phyloP scores from a whole-genome alignment of 2,329 filamentous ascomycete species.

The Lecanoromycetidae sp. region DNA sequence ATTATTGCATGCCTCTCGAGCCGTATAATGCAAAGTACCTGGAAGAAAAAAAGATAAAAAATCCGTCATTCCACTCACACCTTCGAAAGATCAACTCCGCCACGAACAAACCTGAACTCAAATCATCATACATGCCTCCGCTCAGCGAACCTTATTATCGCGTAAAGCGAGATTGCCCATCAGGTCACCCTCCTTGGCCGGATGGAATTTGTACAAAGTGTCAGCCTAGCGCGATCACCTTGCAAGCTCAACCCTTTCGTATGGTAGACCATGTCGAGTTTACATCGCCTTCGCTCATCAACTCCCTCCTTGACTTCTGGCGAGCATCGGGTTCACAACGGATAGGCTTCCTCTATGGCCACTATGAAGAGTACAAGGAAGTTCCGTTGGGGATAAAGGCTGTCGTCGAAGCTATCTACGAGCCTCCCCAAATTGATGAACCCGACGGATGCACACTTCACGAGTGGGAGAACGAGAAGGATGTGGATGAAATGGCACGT shows the following conservation, averaged over 20 bases:
- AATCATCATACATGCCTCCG: constrained; percentile 90
- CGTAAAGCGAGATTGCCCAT: constrained; percentile 78
- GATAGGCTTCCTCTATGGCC: constrained; percentile 80
- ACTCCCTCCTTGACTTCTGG: constrained; percentile 88
- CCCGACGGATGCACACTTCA: constrained; percentile 74
- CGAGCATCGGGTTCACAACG: constrained; percentile 72
- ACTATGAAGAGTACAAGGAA: constrained; percentile 79
- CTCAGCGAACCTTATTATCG: constrained; percentile 86
- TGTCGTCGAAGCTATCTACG: constrained; percentile 92
- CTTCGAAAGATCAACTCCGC: constrained; percentile 89
- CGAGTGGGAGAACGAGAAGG: constrained; percentile 73
- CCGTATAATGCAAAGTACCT: constrained; percentile 85
- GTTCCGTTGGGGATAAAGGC: constrained; percentile 92
- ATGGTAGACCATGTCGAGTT: constrained; percentile 99
- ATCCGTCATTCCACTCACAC: constrained; percentile 89
- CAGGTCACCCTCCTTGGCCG: constrained; percentile 85
- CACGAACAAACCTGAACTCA: constrained; percentile 90
- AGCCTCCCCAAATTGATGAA: constrained; percentile 84
- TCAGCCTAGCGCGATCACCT: constrained; percentile 88
- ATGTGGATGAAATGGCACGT: constrained; percentile 66
- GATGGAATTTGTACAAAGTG: constrained; percentile 97
- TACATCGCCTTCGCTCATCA: constrained; percentile 68
- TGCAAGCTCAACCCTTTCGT: constrained; percentile 85
- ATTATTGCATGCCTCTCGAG: constrained; percentile 95
- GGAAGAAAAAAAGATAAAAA: constrained; percentile 95